Evolutionary conservation across 2,329 filamentous ascomycete species (phyloP).

Genomic region (Colletotrichum sp.): DNA sequence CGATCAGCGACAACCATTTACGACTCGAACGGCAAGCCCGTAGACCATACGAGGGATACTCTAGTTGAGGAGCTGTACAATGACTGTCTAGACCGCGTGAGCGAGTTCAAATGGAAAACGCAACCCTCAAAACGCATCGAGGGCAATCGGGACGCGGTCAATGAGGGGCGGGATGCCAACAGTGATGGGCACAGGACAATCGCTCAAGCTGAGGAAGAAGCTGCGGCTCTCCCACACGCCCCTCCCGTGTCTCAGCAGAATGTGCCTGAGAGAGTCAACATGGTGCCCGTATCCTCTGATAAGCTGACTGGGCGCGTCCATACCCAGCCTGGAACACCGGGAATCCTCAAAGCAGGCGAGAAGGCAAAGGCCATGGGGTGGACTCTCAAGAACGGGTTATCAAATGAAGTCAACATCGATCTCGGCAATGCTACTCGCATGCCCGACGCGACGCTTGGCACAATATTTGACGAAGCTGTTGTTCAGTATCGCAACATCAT

Average conservation of each 20-base stretch:
- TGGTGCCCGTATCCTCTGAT: conserved; percentile 70
- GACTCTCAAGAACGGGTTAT: conserved; percentile 69
- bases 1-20: conserved; percentile 86
- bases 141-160: conserved; percentile 82
- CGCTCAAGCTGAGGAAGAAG: conserved; percentile 73
- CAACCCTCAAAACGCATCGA: conserved; percentile 74
- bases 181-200: conserved; percentile 76
- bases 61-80: conserved; percentile 94
- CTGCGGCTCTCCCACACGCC: conserved; percentile 63
- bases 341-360: conserved; percentile 74
- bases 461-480: conserved; percentile 92
- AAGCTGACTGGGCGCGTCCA: conserved; percentile 76
- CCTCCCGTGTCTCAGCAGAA: conserved; percentile 59
- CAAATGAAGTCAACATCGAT: conserved; percentile 71
- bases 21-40: conserved; percentile 79
- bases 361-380: conserved; percentile 86
- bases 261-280: conserved; percentile 56
- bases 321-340: conserved; percentile 71
- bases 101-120: conserved; percentile 84
- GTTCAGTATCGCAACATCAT: conserved; percentile 84
- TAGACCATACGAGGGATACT: conserved; percentile 79
- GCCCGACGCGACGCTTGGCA: conserved; percentile 78
- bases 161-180: conserved; percentile 80
- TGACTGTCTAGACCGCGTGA: conserved; percentile 89
- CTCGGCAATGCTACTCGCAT: conserved; percentile 69